Conservation (phyloP, 805 yeast genomes). For the Osmozyma mogii region DNA sequence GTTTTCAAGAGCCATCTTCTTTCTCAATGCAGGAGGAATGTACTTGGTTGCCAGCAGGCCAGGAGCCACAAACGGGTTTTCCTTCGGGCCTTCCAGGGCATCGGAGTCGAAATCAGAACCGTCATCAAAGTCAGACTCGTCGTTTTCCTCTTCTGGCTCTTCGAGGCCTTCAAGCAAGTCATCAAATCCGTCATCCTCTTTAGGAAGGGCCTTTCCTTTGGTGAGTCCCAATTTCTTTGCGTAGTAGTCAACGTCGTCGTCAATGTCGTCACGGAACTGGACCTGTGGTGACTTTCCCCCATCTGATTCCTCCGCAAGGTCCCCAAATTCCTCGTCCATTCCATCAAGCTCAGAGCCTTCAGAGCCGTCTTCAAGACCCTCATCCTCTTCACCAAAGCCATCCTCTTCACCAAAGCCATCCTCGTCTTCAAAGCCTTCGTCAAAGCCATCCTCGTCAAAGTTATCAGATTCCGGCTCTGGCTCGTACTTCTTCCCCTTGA, state of each 20-base stretch:
- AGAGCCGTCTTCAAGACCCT: slow-evolving; percentile 37
- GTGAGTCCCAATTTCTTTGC: slow-evolving; percentile 71
- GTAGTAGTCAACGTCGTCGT: slow-evolving; percentile 68
- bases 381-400: slow-evolving; percentile 4
- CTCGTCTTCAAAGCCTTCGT: slow-evolving; percentile 14
- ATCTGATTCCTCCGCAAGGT: slow-evolving; percentile 2
- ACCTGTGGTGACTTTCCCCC: slow-evolving; percentile 4
- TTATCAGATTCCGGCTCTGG: slow-evolving; percentile 1
- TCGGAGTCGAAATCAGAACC: slow-evolving; percentile 30
- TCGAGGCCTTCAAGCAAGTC: slow-evolving; percentile 70
- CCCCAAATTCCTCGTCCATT: slow-evolving; percentile 19
- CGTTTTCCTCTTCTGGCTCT: slow-evolving; percentile 18
- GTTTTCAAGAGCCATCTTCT: slow-evolving; percentile 36
- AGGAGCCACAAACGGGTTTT: slow-evolving; percentile 15
- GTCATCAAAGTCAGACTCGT: slow-evolving; percentile 15
- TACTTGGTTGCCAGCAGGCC: slow-evolving; percentile 36
- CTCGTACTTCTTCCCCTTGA: slow-evolving; percentile 3
- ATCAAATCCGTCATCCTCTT: slow-evolving; percentile 70
- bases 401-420: slow-evolving; percentile 1
- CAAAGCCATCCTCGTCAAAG: slow-evolving; percentile 11
- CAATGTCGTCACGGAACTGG: slow-evolving; percentile 4
- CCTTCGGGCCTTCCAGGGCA: neutral
- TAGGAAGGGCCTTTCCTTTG: slow-evolving; percentile 44
- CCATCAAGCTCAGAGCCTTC: slow-evolving; percentile 34
- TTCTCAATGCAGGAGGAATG: slow-evolving; percentile 82